These are phyloP conservation scores for Aspergillus kassunensis DNA, from an alignment of 495 filamentous ascomycete species.

Conservation along the genomic window DNA sequence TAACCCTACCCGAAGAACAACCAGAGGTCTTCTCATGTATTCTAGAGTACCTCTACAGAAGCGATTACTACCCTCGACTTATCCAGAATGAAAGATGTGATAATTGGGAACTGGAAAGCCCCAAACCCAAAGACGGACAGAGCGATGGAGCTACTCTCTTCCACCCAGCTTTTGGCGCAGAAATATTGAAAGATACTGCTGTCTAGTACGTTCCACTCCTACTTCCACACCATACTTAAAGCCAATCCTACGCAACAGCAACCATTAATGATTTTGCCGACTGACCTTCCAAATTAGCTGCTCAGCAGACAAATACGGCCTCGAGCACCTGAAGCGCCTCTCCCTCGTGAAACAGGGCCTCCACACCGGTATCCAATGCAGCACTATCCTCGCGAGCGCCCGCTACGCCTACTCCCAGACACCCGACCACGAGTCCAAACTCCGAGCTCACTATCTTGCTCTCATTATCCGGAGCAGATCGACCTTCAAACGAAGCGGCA, in stretches of 20 bases:
- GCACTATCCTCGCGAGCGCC: slow-evolving; percentile 77
- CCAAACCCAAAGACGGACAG: slow-evolving; percentile 29
- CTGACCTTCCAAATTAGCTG: slow-evolving; percentile 47
- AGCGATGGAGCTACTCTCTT: slow-evolving; percentile 62
- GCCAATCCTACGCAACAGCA: background rate
- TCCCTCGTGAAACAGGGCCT: slow-evolving; percentile 83
- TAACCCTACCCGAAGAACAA: slow-evolving; percentile 78
- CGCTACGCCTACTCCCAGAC: slow-evolving; percentile 87
- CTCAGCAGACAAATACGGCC: slow-evolving; percentile 73
- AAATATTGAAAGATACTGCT: slow-evolving; percentile 81
- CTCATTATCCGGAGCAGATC: slow-evolving; percentile 79
- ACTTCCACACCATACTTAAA: too few species aligned
- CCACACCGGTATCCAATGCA: slow-evolving; percentile 74
- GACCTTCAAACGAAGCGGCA: slow-evolving; percentile 90
- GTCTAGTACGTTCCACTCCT: slow-evolving; percentile 56
- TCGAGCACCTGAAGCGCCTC: slow-evolving; percentile 78
- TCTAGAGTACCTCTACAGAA: slow-evolving; percentile 91
- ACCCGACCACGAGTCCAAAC: slow-evolving; percentile 79
- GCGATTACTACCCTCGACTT: slow-evolving; percentile 81
- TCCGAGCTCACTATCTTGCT: slow-evolving; percentile 87
- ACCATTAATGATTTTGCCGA: too few species aligned
- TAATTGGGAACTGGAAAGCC: slow-evolving; percentile 68
- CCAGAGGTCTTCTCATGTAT: slow-evolving; percentile 88
- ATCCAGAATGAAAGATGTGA: slow-evolving; percentile 63
- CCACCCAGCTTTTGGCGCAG: slow-evolving; percentile 57